Percentiles rank a stretch among this genome's conserved stretches.
Evolutionary conservation across 2,329 filamentous ascomycete species (phyloP).

Genomic region (Trichoderma citrinoviride): DNA sequence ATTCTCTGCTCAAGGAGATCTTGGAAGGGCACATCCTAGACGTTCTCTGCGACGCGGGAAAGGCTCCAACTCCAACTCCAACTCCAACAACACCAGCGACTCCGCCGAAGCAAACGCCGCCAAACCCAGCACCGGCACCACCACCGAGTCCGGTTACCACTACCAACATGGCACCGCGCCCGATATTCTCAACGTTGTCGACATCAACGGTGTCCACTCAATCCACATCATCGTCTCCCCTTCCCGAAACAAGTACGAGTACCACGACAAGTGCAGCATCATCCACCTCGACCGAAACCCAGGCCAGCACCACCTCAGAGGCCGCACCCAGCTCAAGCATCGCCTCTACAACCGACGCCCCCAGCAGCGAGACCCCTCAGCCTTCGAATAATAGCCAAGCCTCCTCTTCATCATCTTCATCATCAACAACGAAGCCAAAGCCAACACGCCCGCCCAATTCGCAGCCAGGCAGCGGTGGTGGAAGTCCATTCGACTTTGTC

Average conservation of each 20-base stretch:
- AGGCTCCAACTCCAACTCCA: background rate
- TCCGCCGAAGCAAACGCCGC: background rate
- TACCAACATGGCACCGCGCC: background rate
- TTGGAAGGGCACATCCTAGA: background rate
- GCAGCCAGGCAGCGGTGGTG: constrained; percentile 25
- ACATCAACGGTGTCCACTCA: too few species aligned
- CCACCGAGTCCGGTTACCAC: background rate
- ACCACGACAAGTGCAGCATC: background rate
- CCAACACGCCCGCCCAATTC: constrained; percentile 14
- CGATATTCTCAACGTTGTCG: background rate
- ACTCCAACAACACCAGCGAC: background rate
- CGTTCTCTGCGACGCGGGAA: background rate
- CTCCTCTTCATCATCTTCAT: too few species aligned
- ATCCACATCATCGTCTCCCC: background rate
- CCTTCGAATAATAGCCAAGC: background rate
- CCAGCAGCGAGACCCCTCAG: background rate
- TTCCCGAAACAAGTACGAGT: background rate
- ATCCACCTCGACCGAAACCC: background rate
- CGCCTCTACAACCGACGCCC: background rate
- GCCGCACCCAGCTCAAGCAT: background rate
- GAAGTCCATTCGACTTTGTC: constrained; percentile 27
- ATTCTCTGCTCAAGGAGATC: constrained; percentile 11
- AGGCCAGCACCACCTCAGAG: background rate
- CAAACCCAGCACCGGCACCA: background rate
- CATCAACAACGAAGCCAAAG: constrained; percentile 1